Evolutionary conservation across 1,284 basidiomycete genomes (phyloP), one percentile per base, ranked within the genome.

Genomic region (Trichosporon ovoides): DNA sequence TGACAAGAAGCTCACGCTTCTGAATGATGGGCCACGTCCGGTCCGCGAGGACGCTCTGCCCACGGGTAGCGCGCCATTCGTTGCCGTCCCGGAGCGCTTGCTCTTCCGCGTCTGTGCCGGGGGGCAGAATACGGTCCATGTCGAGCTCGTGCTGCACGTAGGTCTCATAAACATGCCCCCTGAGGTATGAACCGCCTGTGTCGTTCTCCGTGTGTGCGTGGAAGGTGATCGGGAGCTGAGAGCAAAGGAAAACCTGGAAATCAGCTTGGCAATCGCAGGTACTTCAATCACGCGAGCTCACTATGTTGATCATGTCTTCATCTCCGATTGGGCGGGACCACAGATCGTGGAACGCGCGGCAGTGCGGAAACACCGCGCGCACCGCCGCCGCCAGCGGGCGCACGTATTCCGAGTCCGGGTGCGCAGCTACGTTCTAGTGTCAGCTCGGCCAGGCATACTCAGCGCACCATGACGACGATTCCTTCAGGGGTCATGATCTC

Each of bases 261-360:
- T 33, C 9, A 46, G 38, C 28, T 56, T 24, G n/a, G 10, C 19
- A 33, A 3, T 9, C 28, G 37, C 65, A 59, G 31, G 68, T 61
- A 1, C 85, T 85, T n/a, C n/a, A n/a, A n/a, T n/a, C n/a, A n/a
- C n/a, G n/a, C n/a, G 72, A 92, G 76, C 82, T 56, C 63, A 90
- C 90, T 77, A 91, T 82, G 72, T 93, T 93, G 51, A 86, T 78
- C 68, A 88, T 85, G 38, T 85, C 83, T 2, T 80, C 38, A 84
- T 80, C 22, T 81, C 79, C 0, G 76, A 60, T 12, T 83, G 65
- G 34, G 64, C 62, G 19, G 79, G 75, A 43, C 63, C 55, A 61
- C 6, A 43, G 77, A 73, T 95, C 92, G 63, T 87, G 85, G 79
- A 93, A 91, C 1, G 82, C 85, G 19, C 90, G 84, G 71, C 92